Conservation (phyloP, 1,284 basidiomycete species). For the Phenoliferia sp. region DNA sequence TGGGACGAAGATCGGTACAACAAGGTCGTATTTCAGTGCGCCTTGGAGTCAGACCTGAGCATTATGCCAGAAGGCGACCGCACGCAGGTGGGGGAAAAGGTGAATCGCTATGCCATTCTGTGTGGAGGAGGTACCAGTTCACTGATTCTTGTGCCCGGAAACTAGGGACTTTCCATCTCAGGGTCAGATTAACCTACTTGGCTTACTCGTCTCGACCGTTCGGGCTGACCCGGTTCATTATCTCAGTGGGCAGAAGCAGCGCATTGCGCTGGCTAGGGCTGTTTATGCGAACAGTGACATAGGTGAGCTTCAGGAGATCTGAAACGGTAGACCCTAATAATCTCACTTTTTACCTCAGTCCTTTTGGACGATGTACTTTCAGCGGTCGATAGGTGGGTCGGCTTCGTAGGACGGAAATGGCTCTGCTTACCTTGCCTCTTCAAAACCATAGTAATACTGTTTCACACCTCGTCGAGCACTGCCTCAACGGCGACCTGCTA, state of each 20-base stretch:
- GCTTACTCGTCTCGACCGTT: background rate
- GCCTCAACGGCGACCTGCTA: constrained; percentile 75
- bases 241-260: constrained; percentile 84
- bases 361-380: constrained; percentile 35
- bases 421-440: constrained; percentile 47
- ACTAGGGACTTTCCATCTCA: constrained; percentile 22
- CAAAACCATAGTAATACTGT: constrained; percentile 57
- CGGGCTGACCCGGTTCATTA: constrained; percentile 46
- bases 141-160: too few species aligned
- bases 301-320: too few species aligned
- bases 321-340: too few species aligned
- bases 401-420: background rate
- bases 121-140: too few species aligned
- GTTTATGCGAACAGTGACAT: too few species aligned
- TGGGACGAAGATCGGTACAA: constrained; percentile 31
- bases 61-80: constrained; percentile 23
- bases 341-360: constrained; percentile 21
- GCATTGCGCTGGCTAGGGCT: constrained; percentile 85
- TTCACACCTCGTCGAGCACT: constrained; percentile 73
- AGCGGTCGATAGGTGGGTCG: constrained; percentile 27
- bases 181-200: constrained; percentile 7
- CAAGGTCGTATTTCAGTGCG: constrained; percentile 24
- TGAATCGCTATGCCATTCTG: background rate
- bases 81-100: constrained; percentile 20
- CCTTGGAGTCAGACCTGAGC: constrained; percentile 26